phyloP scores from a whole-genome alignment of 306 rosid genomes.

The Vicia villosa region DNA sequence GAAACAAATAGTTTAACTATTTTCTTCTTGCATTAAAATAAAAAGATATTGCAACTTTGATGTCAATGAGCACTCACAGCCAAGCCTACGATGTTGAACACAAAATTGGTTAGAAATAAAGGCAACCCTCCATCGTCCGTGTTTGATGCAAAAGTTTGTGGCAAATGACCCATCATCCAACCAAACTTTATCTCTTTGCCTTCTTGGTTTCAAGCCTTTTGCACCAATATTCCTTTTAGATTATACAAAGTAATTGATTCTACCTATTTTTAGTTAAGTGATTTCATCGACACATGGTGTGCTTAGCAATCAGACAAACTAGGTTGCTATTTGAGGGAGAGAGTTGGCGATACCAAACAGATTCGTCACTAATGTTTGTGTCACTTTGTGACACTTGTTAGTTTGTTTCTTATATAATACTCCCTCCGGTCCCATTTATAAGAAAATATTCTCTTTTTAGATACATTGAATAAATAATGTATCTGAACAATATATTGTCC shows the following conservation, averaged over 20 bases:
- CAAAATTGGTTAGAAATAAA: constrained; percentile 16
- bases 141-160: constrained; percentile 49
- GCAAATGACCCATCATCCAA: constrained; percentile 47
- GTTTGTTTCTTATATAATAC: too few relatives aligned
- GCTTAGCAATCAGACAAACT: constrained; percentile 28
- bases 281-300: constrained; percentile 22
- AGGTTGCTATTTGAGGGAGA: constrained; percentile 17
- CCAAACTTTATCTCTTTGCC: constrained; percentile 46
- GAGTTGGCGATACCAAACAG: constrained; percentile 34
- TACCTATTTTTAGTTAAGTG: constrained; percentile 24
- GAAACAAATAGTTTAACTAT: too few relatives aligned
- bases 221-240: constrained; percentile 31
- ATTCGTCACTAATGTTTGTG: not conserved
- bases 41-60: not conserved
- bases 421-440: too few relatives aligned
- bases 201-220: constrained; percentile 14
- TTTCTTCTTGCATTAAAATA: too few relatives aligned
- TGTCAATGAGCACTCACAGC: constrained; percentile 1
- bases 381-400: constrained; percentile 11
- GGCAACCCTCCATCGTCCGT: not conserved
- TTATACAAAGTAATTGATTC: not conserved
- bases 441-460: too few relatives aligned
- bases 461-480: too few relatives aligned
- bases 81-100: constrained; percentile 13
- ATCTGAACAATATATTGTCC: too few relatives aligned